Conservation (phyloP, 2,329 filamentous ascomycete genomes). For the Bimuria novae-zelandiae region DNA sequence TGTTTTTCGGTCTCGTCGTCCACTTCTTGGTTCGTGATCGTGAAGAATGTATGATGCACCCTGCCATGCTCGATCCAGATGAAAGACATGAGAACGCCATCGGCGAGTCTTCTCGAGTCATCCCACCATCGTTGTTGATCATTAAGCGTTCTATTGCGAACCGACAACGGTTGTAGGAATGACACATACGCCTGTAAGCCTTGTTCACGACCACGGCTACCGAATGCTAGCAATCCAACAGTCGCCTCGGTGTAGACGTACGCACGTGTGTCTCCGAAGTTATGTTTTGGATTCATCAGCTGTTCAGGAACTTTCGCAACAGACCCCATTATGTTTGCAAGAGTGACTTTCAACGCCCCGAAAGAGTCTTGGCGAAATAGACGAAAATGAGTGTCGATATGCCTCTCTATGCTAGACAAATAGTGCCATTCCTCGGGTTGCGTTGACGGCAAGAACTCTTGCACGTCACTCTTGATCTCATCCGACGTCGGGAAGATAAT, state of each 20-base stretch:
- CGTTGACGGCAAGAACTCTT: constrained; percentile 42
- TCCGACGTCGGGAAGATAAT: constrained; percentile 37
- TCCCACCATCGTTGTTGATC: constrained; percentile 36
- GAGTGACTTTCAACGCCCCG: constrained; percentile 32
- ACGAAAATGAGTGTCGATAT: constrained; percentile 42
- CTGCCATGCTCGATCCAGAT: constrained; percentile 17
- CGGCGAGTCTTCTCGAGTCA: constrained; percentile 28
- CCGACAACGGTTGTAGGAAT: constrained; percentile 25
- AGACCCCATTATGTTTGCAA: constrained; percentile 25
- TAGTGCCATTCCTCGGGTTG: constrained; percentile 36
- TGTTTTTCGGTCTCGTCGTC: constrained; percentile 14
- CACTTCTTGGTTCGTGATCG: constrained; percentile 18
- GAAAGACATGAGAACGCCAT: constrained; percentile 35
- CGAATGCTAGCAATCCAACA: constrained; percentile 23
- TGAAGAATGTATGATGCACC: constrained; percentile 35
- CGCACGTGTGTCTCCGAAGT: constrained; percentile 25
- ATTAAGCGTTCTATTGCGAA: constrained; percentile 14
- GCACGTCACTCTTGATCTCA: constrained; percentile 44
- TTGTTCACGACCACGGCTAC: constrained; percentile 13
- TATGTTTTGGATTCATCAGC: constrained; percentile 13
- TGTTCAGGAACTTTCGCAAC: constrained; percentile 7
- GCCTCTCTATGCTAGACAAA: constrained; percentile 28
- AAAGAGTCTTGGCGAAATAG: constrained; percentile 41
- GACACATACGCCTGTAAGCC: constrained; percentile 20
- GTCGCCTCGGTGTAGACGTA: constrained; percentile 25